Base-by-base conservation (phyloP, 768 basidiomycete species). In the Boletus rufocinnamomeus region DNA sequence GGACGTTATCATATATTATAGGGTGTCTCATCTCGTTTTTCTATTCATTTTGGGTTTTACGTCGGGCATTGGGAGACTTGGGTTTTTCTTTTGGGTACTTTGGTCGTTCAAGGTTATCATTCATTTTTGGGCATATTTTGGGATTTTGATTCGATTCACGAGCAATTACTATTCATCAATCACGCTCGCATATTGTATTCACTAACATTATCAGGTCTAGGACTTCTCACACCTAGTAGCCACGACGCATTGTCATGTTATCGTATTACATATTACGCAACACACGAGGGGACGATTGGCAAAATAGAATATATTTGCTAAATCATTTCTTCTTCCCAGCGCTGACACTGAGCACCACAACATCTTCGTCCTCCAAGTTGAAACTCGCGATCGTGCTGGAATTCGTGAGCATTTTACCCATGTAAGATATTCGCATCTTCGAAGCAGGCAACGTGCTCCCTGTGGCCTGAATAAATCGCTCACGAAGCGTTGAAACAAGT, bases 301-400 rank as follows among this genome's bases (percentile, higher is more conserved):
- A 56, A 43, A 43, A 48, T 27, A 40, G 37, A 54, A 10, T 38
- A 49, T 21, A 43, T 32, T 28, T 30, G 9, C 34, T 19, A 35
- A 21, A 69, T 74, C 69, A 85, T 76, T 84, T 90, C 77, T 89
- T 94, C 79, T 84, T 91, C 59, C 78, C 75, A 54, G 90, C 88
- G 57, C 89, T 84, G 35, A 98, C 79, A 54, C 83, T 89, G 66
- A 97, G 79, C 17, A 87, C 82, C 21, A 98, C 73, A 53, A 85
- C 60, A 71, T 98, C 95, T 67, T 95, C 95, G 63, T 96, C 93
- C 73, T 95, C 94, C 63, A 98, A 70, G 71, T 98, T 98, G 67
- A 91, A 89, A 62, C 79, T 82, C 27, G 93, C 95, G 64, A 98
- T 85, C 61, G 92, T 88, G 59, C 84, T 87, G 53, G 82, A 81